phyloP scores from a whole-genome alignment of 1,139 yeast species.

The Arxiozyma heterogenica region DNA sequence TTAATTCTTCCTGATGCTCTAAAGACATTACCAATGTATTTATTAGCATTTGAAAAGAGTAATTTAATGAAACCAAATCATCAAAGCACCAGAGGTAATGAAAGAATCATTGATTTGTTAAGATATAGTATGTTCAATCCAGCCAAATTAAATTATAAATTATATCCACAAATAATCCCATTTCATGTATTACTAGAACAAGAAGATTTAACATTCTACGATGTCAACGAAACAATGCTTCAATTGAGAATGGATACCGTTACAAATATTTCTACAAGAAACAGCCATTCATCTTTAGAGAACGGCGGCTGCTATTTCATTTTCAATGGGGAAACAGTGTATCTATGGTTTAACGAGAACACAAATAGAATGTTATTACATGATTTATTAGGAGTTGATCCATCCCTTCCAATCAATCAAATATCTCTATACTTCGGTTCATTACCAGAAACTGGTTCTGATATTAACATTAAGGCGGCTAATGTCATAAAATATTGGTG shows the following conservation, averaged over 20 bases:
- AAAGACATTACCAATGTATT: slow-evolving; percentile 58
- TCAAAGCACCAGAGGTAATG: slow-evolving; percentile 43
- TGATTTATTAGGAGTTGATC: slow-evolving; percentile 66
- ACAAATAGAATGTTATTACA: slow-evolving; percentile 58
- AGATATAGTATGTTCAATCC: slow-evolving; percentile 48
- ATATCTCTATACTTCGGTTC: slow-evolving; percentile 22
- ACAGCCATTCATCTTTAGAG: slow-evolving; percentile 18
- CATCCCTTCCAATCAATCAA: slow-evolving; percentile 44
- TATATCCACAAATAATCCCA: slow-evolving; percentile 77
- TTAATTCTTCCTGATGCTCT: slow-evolving; percentile 76
- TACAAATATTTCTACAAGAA: slow-evolving; percentile 34
- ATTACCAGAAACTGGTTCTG: slow-evolving; percentile 64
- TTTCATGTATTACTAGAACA: slow-evolving; percentile 53
- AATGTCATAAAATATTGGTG: slow-evolving; percentile 41
- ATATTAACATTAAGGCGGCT: slow-evolving; percentile 59
- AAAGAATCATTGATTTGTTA: slow-evolving; percentile 51
- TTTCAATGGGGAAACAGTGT: slow-evolving; percentile 57
- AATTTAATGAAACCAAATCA: slow-evolving; percentile 48
- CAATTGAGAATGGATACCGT: slow-evolving; percentile 33
- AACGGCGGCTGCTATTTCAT: slow-evolving; percentile 69
- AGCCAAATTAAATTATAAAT: slow-evolving; percentile 50
- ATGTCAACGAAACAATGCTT: slow-evolving; percentile 41
- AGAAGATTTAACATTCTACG: slow-evolving; percentile 42
- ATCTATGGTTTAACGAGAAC: slow-evolving; percentile 63
- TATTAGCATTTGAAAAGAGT: slow-evolving; percentile 63